Evolutionary conservation across 306 rosid species (phyloP), one percentile per base, ranked within the genome.

Genomic region (Biancaea sappan): DNA sequence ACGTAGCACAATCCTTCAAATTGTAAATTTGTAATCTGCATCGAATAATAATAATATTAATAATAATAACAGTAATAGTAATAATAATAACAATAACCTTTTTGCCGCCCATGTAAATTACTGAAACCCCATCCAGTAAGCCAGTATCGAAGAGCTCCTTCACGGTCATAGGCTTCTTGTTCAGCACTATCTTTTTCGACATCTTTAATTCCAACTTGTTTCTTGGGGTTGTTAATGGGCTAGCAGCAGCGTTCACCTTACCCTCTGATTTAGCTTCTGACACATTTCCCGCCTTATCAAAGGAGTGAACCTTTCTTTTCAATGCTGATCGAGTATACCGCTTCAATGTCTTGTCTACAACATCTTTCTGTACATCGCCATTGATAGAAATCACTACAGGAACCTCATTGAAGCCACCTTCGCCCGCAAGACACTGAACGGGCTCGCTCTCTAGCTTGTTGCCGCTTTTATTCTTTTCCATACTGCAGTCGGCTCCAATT

Each of bases 111-210:
- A 90, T 80, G 88, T 94, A 94, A 63, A 94, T 83, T 68, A 92
- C 98, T 0, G 92, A 85, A 77, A 94, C 83, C 3, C 98, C 99
- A n/a, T 94, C 99, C 41, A 94, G 91, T 71, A 94, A 81, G 41
- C 99, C 99, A 35, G 98, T 94, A 13, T 92, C 93, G 54, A 94
- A 92, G 13, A 94, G 96, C 82, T 94, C 97, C 80, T 81, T 94
- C 53, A 90, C 93, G 0, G 95, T 90, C 77, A 86, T 67, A 9
- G 90, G 96, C 78, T 81, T 88, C 86, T 83, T 86, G 54, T 79
- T 72, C 9, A 88, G 70, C 24, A 83, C 82, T 58, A 84, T 72
- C 84, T 82, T 89, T 74, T 87, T 88, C 56, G 88, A 71, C 85
- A 67, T 85, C 78, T 79, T 88, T 65, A 86, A 24, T 58, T 86